Conservation (phyloP, 495 filamentous ascomycete species). For the Aspergillus olivimuriae region DNA sequence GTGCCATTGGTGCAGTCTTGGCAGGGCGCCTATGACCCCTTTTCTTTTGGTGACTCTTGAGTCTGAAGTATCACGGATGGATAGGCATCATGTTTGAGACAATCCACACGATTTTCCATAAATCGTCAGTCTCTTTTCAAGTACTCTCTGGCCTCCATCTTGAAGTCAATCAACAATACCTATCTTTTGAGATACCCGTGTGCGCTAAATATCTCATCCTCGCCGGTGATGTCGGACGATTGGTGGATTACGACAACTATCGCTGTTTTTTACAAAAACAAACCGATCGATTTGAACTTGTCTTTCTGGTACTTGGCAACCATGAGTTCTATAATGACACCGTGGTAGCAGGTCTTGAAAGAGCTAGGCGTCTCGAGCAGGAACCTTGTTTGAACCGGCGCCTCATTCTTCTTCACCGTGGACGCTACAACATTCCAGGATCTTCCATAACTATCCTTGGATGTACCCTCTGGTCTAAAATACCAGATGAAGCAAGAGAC, state of each 20-base stretch:
- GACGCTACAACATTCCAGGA: conserved; percentile 33
- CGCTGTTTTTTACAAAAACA: conserved; percentile 44
- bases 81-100: conserved; percentile 14
- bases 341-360: conserved; percentile 29
- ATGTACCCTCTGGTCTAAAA: conserved; percentile 50
- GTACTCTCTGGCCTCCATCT: conserved; percentile 55
- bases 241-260: conserved; percentile 47
- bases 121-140: conserved; percentile 32
- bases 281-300: conserved; percentile 32
- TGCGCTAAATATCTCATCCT: conserved; percentile 47
- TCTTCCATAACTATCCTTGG: conserved; percentile 44
- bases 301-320: conserved; percentile 52
- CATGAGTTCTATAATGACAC: conserved; percentile 51
- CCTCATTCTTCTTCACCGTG: conserved; percentile 41
- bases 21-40: too few relatives aligned
- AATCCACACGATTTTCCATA: conserved; percentile 9
- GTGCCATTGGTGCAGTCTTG: too few relatives aligned
- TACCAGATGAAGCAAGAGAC: conserved; percentile 29
- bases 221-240: conserved; percentile 52
- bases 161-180: conserved; percentile 47
- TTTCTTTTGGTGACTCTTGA: too few relatives aligned
- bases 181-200: conserved; percentile 38
- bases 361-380: conserved; percentile 34
- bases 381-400: conserved; percentile 38
- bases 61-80: too few relatives aligned